Evolutionary conservation across 805 yeast species (phyloP).

Genomic region (Metschnikowia hibisci): DNA sequence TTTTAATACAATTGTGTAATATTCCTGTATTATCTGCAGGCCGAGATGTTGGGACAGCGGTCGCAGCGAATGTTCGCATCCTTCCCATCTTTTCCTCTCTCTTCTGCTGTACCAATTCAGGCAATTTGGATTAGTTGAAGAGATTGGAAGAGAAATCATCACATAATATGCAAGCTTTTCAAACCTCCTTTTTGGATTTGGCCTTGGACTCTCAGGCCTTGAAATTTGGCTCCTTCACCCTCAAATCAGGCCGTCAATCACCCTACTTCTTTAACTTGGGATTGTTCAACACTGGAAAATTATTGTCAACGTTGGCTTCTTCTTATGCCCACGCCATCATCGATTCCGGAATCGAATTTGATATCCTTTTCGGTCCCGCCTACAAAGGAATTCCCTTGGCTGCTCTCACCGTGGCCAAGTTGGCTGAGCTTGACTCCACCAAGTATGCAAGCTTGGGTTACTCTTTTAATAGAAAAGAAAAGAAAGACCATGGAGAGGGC

Average conservation of each 20-base stretch:
- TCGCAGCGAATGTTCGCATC: constrained; percentile 2
- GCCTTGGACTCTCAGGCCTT: constrained; percentile 82
- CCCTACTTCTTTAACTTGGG: constrained; percentile 89
- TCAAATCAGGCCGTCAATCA: constrained; percentile 89
- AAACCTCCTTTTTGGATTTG: constrained; percentile 67
- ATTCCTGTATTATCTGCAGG: not conserved
- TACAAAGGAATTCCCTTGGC: constrained; percentile 96
- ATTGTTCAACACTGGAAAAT: constrained; percentile 74
- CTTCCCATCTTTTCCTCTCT: constrained; percentile 6
- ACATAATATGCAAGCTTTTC: constrained; percentile 41
- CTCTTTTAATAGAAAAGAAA: constrained; percentile 95
- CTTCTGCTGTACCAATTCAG: constrained; percentile 14
- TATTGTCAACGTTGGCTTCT: constrained; percentile 74
- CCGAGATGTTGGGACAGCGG: not conserved
- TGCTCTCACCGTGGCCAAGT: constrained; percentile 86
- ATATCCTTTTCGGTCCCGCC: constrained; percentile 94
- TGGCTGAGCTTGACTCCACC: constrained; percentile 85
- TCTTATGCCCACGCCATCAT: constrained; percentile 89
- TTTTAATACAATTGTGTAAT: no score
- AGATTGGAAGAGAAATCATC: constrained; percentile 3
- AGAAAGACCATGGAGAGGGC: constrained; percentile 98
- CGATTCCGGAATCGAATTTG: constrained; percentile 77
- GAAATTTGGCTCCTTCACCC: constrained; percentile 82
- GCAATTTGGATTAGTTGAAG: constrained; percentile 5
- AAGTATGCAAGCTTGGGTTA: constrained; percentile 72